These are phyloP conservation scores for Trypanosoma mega DNA, from an alignment of 208 protist genomes.

Conservation along the genomic window DNA sequence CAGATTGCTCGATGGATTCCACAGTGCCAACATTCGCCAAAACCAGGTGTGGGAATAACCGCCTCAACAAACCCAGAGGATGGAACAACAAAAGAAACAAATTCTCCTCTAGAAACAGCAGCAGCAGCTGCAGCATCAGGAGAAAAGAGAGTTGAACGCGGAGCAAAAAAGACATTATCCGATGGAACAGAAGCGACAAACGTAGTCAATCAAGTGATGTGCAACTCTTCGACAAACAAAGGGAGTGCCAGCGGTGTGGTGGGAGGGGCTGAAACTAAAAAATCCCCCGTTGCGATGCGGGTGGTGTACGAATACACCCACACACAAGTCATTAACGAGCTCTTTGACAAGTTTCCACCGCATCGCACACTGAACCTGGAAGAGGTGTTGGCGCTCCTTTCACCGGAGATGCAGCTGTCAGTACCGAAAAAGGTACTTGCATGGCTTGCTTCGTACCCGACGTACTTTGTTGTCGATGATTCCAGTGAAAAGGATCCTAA, in stretches of 20 bases:
- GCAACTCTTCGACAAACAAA: no score
- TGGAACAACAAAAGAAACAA: conserved; percentile 6
- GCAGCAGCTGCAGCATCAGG: neutral
- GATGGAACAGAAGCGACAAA: no score
- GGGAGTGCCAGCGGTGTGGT: no score
- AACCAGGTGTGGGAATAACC: conserved; percentile 7
- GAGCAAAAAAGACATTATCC: neutral
- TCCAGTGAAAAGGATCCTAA: conserved; percentile 32
- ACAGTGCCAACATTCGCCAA: no score
- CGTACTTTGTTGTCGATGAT: conserved; percentile 75
- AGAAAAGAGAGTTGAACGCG: neutral
- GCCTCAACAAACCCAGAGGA: conserved; percentile 5
- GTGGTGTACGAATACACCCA: conserved; percentile 42
- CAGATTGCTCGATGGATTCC: conserved; percentile 82
- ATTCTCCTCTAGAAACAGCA: neutral
- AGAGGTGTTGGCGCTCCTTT: conserved; percentile 57
- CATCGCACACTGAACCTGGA: conserved; percentile 47
- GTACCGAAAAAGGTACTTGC: conserved; percentile 48
- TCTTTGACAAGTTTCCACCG: conserved; percentile 70
- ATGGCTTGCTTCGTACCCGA: conserved; percentile 55
- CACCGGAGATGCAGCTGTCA: conserved; percentile 37
- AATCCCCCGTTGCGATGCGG: neutral
- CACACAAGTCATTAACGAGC: conserved; percentile 60
- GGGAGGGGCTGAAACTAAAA: neutral
- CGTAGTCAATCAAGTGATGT: no score